Evolutionary conservation across 176 grass and related monocot genomes (phyloP).

Genomic region (Canna indica): DNA sequence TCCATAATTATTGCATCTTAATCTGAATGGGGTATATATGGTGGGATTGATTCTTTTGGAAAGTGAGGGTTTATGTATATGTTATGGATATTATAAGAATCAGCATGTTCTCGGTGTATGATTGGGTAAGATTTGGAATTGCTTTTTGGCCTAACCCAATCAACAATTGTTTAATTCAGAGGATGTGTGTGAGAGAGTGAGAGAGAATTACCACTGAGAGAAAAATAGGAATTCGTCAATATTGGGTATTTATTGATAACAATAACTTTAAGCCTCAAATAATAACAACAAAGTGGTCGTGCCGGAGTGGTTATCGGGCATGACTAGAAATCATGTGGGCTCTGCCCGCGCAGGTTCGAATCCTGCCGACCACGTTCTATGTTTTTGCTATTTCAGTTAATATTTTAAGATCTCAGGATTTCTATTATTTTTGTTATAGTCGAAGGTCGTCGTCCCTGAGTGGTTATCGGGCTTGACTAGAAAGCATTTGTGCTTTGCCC

Average conservation of each 20-base stretch:
- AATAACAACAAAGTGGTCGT: slow-evolving; percentile 16
- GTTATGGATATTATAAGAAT: not conserved
- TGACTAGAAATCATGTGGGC: slow-evolving; percentile 94
- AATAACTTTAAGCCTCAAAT: no score
- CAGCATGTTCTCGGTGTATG: not conserved
- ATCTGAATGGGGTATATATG: no score
- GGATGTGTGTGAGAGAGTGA: no score
- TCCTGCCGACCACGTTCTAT: slow-evolving; percentile 48
- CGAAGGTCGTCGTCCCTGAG: slow-evolving; percentile 51
- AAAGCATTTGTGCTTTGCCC: slow-evolving; percentile 83
- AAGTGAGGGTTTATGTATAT: not conserved
- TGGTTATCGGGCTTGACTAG: slow-evolving; percentile 89
- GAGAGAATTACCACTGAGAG: no score
- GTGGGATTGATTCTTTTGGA: not conserved
- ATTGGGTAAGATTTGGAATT: not conserved
- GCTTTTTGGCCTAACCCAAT: not conserved
- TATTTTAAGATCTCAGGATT: no score
- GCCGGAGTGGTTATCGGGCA: slow-evolving; percentile 88
- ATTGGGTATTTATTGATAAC: no score
- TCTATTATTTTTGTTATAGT: no score
- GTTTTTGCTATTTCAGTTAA: no score
- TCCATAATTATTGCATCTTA: no score
- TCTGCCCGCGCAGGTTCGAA: slow-evolving; percentile 84
- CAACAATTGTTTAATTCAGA: not conserved
- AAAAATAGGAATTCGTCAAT: no score